A percentile compares a stretch with the other conserved stretches of the same genome.
phyloP scores from a whole-genome alignment of 345 rosid genomes.

The Aquilaria sinensis region DNA sequence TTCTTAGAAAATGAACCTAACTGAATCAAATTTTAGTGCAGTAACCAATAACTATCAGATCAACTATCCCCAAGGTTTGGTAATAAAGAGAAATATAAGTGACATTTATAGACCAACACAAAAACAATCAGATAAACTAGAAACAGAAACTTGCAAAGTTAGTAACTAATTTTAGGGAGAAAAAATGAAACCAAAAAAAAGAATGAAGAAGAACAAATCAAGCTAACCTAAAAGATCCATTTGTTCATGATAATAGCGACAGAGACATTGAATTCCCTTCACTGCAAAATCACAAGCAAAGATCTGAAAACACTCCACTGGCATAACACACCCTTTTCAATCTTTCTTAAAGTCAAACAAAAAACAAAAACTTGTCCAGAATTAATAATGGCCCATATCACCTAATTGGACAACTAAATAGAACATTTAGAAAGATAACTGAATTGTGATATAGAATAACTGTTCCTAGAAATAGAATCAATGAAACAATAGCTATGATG shows the following conservation, averaged over 20 bases:
- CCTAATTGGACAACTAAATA: slow-evolving; percentile 7
- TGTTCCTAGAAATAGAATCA: no score
- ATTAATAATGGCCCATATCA: slow-evolving; percentile 12
- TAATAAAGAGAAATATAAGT: background rate
- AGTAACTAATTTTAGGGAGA: slow-evolving; percentile 6
- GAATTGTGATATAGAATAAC: no score
- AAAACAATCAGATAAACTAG: background rate
- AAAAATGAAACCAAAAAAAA: background rate
- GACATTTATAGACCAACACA: no score
- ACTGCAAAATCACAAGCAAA: slow-evolving; percentile 54
- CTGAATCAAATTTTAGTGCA: no score
- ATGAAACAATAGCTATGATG: slow-evolving; percentile 21
- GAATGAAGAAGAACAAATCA: background rate
- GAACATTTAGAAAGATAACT: slow-evolving; percentile 9
- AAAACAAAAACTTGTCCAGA: background rate
- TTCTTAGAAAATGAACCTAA: no score
- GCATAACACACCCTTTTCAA: slow-evolving; percentile 45
- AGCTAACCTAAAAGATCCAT: slow-evolving; percentile 58
- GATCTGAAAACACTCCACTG: slow-evolving; percentile 58
- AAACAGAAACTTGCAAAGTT: slow-evolving; percentile 1
- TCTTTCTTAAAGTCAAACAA: slow-evolving; percentile 12
- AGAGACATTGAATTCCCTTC: slow-evolving; percentile 67
- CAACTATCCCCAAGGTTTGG: background rate
- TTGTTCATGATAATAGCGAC: slow-evolving; percentile 58
- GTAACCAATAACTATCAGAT: background rate